These are phyloP conservation scores for Periconia sp. DNA, from an alignment of 2,329 filamentous ascomycete genomes.

Conservation along the genomic window DNA sequence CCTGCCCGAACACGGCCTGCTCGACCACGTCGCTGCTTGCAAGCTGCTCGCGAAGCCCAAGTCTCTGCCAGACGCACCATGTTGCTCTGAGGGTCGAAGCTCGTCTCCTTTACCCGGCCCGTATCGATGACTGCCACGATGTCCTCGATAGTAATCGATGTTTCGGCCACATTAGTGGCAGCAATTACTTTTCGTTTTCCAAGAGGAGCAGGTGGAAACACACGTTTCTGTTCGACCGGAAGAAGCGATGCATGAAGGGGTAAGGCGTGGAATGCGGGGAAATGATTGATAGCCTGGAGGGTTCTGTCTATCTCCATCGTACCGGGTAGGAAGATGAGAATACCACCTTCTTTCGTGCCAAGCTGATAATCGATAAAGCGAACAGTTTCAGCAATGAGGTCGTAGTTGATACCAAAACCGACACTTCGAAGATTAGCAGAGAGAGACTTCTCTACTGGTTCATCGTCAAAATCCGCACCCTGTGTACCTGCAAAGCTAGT, in stretches of 20 bases:
- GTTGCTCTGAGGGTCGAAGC: constrained; percentile 88
- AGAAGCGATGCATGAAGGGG: constrained; percentile 92
- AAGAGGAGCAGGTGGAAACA: constrained; percentile 76
- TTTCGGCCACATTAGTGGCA: constrained; percentile 96
- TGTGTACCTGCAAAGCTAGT: constrained; percentile 69
- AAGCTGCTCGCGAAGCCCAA: constrained; percentile 92
- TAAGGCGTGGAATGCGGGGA: constrained; percentile 75
- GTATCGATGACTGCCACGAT: constrained; percentile 96
- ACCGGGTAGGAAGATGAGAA: constrained; percentile 94
- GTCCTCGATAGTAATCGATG: constrained; percentile 97
- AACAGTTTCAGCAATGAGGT: constrained; percentile 80
- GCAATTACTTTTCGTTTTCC: constrained; percentile 92
- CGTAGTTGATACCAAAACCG: constrained; percentile 88
- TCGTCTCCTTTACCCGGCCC: constrained; percentile 94
- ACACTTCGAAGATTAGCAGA: constrained; percentile 51
- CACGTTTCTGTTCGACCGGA: constrained; percentile 83
- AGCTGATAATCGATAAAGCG: constrained; percentile 81
- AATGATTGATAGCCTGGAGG: constrained; percentile 69
- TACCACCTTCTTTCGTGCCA: constrained; percentile 75
- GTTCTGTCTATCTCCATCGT: constrained; percentile 89
- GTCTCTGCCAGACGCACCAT: constrained; percentile 94
- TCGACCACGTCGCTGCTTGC: constrained; percentile 91
- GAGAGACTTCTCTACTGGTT: constrained; percentile 54
- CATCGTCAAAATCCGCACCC: constrained; percentile 58
- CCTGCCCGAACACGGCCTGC: constrained; percentile 92